phyloP scores from a whole-genome alignment of 2,329 filamentous ascomycete species.

The Thielaviopsis euricoi region DNA sequence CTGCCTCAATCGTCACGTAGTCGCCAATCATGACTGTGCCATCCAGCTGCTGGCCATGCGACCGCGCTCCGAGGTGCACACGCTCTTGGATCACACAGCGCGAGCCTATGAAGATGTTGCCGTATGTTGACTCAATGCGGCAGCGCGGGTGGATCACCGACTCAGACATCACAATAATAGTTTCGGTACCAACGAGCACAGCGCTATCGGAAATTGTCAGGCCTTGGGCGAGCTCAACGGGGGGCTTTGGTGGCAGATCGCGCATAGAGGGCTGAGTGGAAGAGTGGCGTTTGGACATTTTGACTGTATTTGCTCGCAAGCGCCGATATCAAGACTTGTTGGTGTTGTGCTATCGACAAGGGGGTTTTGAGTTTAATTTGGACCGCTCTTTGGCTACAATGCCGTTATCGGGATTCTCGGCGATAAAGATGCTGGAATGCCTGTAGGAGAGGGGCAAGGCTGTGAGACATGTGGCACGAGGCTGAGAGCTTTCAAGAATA shows the following conservation, averaged over 20 bases:
- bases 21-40: conserved; percentile 42
- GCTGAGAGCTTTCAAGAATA: conserved; percentile 6
- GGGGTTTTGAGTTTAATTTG: not conserved
- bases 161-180: conserved; percentile 61
- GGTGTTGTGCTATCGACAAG: not conserved
- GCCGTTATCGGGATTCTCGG: not conserved
- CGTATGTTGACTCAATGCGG: conserved; percentile 60
- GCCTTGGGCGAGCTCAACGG: conserved; percentile 43
- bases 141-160: conserved; percentile 76
- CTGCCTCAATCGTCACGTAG: conserved; percentile 45
- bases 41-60: conserved; percentile 13
- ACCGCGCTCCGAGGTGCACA: conserved; percentile 33
- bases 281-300: conserved; percentile 33
- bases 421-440: not conserved
- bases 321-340: not conserved
- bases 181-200: conserved; percentile 52
- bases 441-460: conserved; percentile 8
- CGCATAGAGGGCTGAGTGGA: conserved; percentile 35
- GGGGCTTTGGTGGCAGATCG: conserved; percentile 37
- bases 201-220: conserved; percentile 47
- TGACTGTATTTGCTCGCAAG: too few relatives aligned
- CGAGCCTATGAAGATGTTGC: conserved; percentile 65
- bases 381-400: not conserved
- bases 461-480: not conserved
- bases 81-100: conserved; percentile 70